Base-by-base conservation (phyloP, 345 rosid species). In the Rhodomyrtus tomentosa region DNA sequence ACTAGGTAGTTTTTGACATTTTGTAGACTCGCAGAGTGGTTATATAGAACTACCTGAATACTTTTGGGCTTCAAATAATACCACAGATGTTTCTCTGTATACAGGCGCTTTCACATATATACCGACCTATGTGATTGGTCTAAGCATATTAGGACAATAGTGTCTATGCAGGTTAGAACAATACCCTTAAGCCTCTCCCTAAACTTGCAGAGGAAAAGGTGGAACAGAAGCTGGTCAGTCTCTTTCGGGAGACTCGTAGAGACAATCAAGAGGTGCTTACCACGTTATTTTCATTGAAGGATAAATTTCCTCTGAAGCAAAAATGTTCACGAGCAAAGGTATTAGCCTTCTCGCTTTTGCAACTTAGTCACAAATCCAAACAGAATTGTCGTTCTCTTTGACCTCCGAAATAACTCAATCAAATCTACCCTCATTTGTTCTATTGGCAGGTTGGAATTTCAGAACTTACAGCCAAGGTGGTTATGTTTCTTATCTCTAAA, bases 211-310 rank as follows among this genome's bases (percentile, higher is more conserved):
- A 92, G 82, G 85, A 76, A 82, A 91, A 88, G 89, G 85, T 93
- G 87, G 81, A 90, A 59, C 90, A 91, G 93, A 92, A 87, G 90
- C 91, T 96, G 84, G 10, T 80, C 84, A 85, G 82, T 86, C 85
- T 90, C 85, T 89, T 88, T 83, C 87, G 86, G 74, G 87, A 86
- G 85, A 83, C 88, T 58, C 93, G 86, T 68, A 36, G 51, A 38
- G 95, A 94, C 89, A 96, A 96, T 88, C 93, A 95, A 89, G 94
- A 92, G 85, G 86, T 93, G 48, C 95, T 96, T 53, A 82, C 55
- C 49, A 72, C 90, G 79, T 86, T 94, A 40, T 91, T 95, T 83
- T 88, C 95, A 38, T 84, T 86, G 20, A 91, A 89, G 86, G 90
- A 93, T 91, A 89, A 90, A 84, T 85, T 93, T 20, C 95, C 92